Conservation (phyloP, 768 basidiomycete genomes). For the Agrocybe chaxingu region DNA sequence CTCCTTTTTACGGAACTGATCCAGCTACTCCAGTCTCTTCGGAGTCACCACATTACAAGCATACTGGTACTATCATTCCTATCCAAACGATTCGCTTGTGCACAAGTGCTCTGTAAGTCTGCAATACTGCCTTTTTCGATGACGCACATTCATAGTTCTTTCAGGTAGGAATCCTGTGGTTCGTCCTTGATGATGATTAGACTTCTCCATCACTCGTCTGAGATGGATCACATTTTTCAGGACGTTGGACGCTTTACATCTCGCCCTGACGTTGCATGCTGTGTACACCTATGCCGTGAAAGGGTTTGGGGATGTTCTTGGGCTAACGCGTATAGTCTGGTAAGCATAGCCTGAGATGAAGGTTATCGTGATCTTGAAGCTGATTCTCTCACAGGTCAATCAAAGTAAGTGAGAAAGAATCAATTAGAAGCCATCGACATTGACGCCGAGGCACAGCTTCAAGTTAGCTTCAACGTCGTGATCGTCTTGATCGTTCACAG, state of each 20-base stretch:
- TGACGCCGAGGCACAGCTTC: conserved; percentile 27
- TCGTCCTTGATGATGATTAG: background rate
- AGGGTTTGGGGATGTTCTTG: conserved; percentile 29
- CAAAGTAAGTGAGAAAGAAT: conserved; percentile 19
- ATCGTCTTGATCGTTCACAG: conserved; percentile 43
- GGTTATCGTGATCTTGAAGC: background rate
- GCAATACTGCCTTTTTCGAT: background rate
- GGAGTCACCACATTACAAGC: conserved; percentile 37
- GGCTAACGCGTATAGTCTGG: conserved; percentile 27
- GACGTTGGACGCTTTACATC: conserved; percentile 32
- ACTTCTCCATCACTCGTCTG: background rate
- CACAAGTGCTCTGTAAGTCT: conserved; percentile 34
- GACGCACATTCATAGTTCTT: background rate
- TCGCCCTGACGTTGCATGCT: conserved; percentile 29
- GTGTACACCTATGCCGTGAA: conserved; percentile 33
- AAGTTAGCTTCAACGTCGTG: conserved; percentile 33
- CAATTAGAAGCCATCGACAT: background rate
- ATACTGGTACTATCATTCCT: conserved; percentile 39
- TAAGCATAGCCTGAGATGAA: conserved; percentile 12
- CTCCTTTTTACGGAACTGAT: background rate
- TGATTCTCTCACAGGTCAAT: conserved; percentile 24
- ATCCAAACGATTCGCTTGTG: conserved; percentile 28
- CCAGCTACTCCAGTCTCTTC: conserved; percentile 25
- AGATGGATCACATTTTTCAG: conserved; percentile 14
- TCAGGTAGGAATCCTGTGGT: conserved; percentile 35